phyloP scores from a whole-genome alignment of 495 filamentous ascomycete genomes.

The Xylaria curta region DNA sequence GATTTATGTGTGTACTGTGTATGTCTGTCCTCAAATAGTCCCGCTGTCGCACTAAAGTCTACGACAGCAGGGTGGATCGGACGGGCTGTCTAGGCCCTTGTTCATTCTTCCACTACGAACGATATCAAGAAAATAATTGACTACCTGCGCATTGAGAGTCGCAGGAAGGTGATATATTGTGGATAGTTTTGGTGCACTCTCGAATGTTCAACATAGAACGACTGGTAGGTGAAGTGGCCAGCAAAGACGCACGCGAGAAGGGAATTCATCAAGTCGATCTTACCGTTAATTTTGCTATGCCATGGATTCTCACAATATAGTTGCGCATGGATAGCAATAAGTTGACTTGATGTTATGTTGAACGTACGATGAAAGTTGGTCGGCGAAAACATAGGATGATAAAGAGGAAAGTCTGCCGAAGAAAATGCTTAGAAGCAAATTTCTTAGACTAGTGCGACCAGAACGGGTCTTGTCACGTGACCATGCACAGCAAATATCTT shows the following conservation, averaged over 20 bases:
- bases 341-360: neutral
- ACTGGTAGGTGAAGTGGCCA: neutral
- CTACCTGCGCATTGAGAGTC: constrained; percentile 57
- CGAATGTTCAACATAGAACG: neutral
- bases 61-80: constrained; percentile 66
- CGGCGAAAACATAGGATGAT: neutral
- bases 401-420: neutral
- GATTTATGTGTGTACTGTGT: neutral
- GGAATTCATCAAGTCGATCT: neutral
- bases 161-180: constrained; percentile 65
- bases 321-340: neutral
- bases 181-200: constrained; percentile 36
- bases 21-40: constrained; percentile 67
- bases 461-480: constrained; percentile 16
- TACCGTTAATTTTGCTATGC: neutral
- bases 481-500: constrained; percentile 26
- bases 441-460: constrained; percentile 6
- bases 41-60: constrained; percentile 56
- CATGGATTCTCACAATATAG: neutral
- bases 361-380: neutral
- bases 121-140: constrained; percentile 57
- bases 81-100: constrained; percentile 67
- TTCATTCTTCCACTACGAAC: constrained; percentile 65
- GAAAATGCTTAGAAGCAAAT: neutral
- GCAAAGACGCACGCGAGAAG: no score